phyloP scores from a whole-genome alignment of 176 grass and related monocot species.

The Canna indica region DNA sequence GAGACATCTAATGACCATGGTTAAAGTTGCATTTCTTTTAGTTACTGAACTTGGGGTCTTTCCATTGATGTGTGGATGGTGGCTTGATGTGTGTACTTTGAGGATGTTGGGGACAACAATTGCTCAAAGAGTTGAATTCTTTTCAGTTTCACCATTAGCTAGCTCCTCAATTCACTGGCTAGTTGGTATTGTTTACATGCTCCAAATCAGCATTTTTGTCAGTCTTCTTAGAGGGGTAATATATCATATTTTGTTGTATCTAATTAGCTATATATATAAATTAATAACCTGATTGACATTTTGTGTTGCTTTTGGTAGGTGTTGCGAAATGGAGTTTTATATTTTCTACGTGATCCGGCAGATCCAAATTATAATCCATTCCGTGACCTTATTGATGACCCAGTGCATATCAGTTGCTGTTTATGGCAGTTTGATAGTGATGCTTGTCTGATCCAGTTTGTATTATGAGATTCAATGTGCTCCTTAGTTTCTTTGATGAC shows the following conservation, averaged over 20 bases:
- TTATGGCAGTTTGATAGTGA: conserved; percentile 97
- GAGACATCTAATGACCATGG: conserved; percentile 95
- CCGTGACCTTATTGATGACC: conserved; percentile 91
- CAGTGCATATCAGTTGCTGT: conserved; percentile 86
- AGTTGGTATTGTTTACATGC: conserved; percentile 98
- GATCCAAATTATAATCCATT: conserved; percentile 99
- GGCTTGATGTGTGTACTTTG: conserved; percentile 96
- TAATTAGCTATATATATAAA: no score
- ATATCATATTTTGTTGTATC: no score
- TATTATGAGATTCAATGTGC: no score
- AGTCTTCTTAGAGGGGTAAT: conserved; percentile 98
- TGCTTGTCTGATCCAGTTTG: no score
- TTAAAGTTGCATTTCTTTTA: conserved; percentile 91
- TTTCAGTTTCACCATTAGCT: conserved; percentile 62
- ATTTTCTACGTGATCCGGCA: conserved; percentile 90
- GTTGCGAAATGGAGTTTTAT: conserved; percentile 83
- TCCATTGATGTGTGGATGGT: conserved; percentile 97
- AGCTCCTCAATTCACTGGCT: conserved; percentile 95
- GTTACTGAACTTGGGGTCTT: conserved; percentile 97
- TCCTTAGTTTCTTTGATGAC: no score
- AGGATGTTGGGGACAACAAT: conserved; percentile 92
- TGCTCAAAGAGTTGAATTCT: conserved; percentile 90
- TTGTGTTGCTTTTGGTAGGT: conserved; percentile 36
- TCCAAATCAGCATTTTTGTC: conserved; percentile 98
- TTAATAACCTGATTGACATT: neutral